Evolutionary conservation across 139 green algal genomes (phyloP), one percentile per base, ranked within the genome.

Genomic region (Diplosphaera chodatii): DNA sequence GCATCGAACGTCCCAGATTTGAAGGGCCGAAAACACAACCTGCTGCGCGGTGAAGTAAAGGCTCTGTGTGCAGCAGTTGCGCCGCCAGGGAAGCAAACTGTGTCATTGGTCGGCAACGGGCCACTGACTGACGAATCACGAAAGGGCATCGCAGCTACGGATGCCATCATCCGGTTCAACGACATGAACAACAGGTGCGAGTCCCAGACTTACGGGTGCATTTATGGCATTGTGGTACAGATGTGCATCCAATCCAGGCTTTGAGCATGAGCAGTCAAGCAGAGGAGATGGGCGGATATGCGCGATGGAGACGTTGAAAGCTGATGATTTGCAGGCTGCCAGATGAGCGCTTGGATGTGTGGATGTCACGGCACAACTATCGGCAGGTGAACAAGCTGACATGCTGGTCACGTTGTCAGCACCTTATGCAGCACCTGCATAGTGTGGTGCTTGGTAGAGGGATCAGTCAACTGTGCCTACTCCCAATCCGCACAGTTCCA

Each of bases 151-250:
- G 48, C 48, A 25, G 48, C 48, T 3, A 25, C 48, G 16, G 48
- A 59, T 25, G 48, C 48, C 48, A 59, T 59, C 18, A 25, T 59
- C 3, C 48, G 48, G 13, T 59, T 59, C 48, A 59, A 59, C 18
- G 48, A 59, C 13, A 59, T 59, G 48, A 59, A 59, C 48, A 59
- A 59, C 48, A 59, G 48, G 48, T 59, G 48, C n/a, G n/a, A n/a
- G n/a, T n/a, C n/a, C n/a, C n/a, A n/a, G n/a, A n/a, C n/a, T n/a
- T n/a, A n/a, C n/a, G n/a, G n/a, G n/a, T n/a, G n/a, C n/a, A n/a
- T n/a, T n/a, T n/a, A n/a, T n/a, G n/a, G n/a, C n/a, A n/a, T n/a
- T n/a, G n/a, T n/a, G n/a, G n/a, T n/a, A n/a, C n/a, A n/a, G n/a
- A n/a, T n/a, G n/a, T n/a, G n/a, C n/a, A n/a, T n/a, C n/a, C n/a